A percentile compares a stretch with the other conserved stretches of the same genome.
phyloP scores from a whole-genome alignment of 257 asterid species.

The Scutellaria minor region DNA sequence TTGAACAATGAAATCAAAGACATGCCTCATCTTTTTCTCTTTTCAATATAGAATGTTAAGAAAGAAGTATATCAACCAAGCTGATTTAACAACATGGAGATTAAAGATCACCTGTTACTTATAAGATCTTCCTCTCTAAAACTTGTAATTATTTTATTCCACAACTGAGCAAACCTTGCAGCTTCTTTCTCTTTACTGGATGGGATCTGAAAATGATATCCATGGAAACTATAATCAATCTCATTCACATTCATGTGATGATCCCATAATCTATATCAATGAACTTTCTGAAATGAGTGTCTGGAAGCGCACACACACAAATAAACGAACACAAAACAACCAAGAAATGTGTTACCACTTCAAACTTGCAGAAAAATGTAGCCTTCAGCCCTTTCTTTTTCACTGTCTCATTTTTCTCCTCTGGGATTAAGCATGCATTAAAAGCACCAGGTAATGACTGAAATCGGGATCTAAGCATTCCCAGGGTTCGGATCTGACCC shows the following conservation, averaged over 20 bases:
- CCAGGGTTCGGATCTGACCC: constrained; percentile 76
- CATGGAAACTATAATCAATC: constrained; percentile 20
- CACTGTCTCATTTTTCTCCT: constrained; percentile 58
- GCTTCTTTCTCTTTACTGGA: constrained; percentile 84
- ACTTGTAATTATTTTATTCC: constrained; percentile 93
- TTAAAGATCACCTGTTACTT: constrained; percentile 65
- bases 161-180: constrained; percentile 84
- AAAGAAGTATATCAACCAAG: constrained; percentile 28
- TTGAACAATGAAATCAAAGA: constrained; percentile 29
- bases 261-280: constrained; percentile 8
- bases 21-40: background rate
- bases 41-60: constrained; percentile 27
- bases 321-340: background rate
- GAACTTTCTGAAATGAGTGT: background rate
- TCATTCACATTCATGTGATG: constrained; percentile 11
- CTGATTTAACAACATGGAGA: constrained; percentile 14
- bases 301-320: background rate
- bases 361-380: constrained; percentile 67
- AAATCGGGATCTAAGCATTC: constrained; percentile 90
- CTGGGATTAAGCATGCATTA: constrained; percentile 81
- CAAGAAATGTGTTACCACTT: constrained; percentile 44
- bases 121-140: constrained; percentile 97
- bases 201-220: constrained; percentile 50
- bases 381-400: constrained; percentile 78
- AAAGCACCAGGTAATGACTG: constrained; percentile 89